Evolutionary conservation across 225 moss, liverwort and hornwort species (phyloP), one percentile per base, ranked within the genome.

Genomic region (Antitrichia curtipendula): DNA sequence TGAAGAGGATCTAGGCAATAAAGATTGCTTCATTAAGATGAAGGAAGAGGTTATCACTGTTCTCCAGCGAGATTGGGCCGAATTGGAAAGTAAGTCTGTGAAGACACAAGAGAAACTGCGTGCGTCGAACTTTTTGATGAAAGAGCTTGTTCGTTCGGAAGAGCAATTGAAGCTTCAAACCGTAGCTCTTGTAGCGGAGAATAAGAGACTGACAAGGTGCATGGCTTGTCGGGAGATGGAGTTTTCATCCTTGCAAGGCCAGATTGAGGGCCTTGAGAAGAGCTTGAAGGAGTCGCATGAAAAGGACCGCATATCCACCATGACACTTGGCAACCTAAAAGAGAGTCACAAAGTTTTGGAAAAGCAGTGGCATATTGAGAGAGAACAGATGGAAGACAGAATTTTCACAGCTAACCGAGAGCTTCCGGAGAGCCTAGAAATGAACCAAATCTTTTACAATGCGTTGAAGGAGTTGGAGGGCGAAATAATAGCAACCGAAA

Each of bases 201-300:
- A 88, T 58, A 91, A 88, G 90, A 91, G 90, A 83, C 62, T 94
- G 82, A 90, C 78, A 49, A 91, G 90, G 75, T 94, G 93, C 83
- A 90, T 94, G 91, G 91, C 92, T 85, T 91, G 91, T 86, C 89
- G 88, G n/a, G 94, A 94, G 86, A 94, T 91, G 85, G 94, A 94
- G 69, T 92, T 89, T 68, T 88, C 88, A 63, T 90, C 87, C 24
- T 85, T 94, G 56, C 91, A 90, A 88, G 78, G 27, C 17, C 90
- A 91, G 86, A 85, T 90, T 80, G 88, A 86, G 50, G 85, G 8
- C 62, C 90, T 93, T 62, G 91, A 91, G 86, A 88, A 41, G 52
- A 89, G 71, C 66, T 70, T 94, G 57, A 91, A 91, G 73, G 90
- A 87, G 72, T 91, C 91, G 12, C 86, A 84, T 82, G 93, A 89